phyloP scores from a whole-genome alignment of 352 stramenopile species.

The Globisporangium sylvaticum region DNA sequence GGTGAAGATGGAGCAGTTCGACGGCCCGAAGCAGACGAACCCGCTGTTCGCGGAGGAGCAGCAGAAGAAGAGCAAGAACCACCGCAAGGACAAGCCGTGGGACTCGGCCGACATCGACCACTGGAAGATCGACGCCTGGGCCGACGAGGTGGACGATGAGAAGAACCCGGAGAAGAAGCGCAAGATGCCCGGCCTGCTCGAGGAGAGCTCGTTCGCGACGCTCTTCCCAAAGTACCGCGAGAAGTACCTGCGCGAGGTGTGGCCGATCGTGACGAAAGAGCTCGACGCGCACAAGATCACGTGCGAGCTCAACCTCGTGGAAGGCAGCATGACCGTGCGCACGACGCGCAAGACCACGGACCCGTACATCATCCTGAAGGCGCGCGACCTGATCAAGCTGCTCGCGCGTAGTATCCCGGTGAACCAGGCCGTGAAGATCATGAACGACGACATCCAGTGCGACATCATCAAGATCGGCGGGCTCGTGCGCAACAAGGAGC shows the following conservation, averaged over 20 bases:
- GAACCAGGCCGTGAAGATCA: constrained; percentile 95
- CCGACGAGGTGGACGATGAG: constrained; percentile 77
- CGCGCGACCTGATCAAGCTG: constrained; percentile 98
- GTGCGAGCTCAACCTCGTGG: constrained; percentile 98
- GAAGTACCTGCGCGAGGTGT: constrained; percentile 98
- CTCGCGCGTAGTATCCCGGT: constrained; percentile 96
- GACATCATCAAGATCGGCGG: constrained; percentile 99
- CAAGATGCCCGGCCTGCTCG: constrained; percentile 87
- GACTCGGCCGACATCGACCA: constrained; percentile 98
- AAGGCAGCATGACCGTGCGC: constrained; percentile 90
- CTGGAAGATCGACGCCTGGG: constrained; percentile 94
- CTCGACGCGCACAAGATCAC: constrained; percentile 94
- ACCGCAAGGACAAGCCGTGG: constrained; percentile 99
- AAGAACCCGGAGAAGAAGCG: constrained; percentile 67
- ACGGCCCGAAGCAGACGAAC: constrained; percentile 42
- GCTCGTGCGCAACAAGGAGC: constrained; percentile 98
- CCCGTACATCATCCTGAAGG: constrained; percentile 99
- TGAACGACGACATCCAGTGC: constrained; percentile 97
- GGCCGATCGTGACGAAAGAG: constrained; percentile 97
- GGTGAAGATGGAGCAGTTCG: constrained; percentile 63
- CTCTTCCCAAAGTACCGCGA: constrained; percentile 99
- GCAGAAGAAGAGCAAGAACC: constrained; percentile 85
- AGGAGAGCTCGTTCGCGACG: constrained; percentile 99
- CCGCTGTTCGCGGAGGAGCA: constrained; percentile 38
- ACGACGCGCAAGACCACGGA: constrained; percentile 96